These are phyloP conservation scores for Aspergillus sp. DNA, from an alignment of 2,329 filamentous ascomycete species.

Conservation along the genomic window DNA sequence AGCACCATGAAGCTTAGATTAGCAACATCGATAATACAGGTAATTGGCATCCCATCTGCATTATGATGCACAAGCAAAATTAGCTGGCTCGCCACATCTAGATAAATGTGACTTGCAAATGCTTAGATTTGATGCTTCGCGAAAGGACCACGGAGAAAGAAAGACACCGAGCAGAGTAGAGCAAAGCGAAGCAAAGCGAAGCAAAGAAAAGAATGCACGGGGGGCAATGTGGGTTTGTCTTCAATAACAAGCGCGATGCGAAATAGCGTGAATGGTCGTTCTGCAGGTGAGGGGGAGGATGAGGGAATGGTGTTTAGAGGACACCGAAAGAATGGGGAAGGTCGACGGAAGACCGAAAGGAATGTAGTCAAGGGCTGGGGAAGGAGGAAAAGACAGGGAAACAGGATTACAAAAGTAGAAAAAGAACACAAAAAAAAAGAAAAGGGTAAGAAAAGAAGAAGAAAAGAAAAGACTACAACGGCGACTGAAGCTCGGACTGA, in stretches of 20 bases:
- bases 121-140: not conserved
- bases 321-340: constrained; percentile 6
- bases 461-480: constrained; percentile 9
- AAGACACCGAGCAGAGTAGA: not conserved
- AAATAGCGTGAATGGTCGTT: constrained; percentile 5
- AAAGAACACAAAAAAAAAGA: constrained; percentile 4
- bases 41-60: constrained; percentile 36
- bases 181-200: constrained; percentile 5
- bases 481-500: constrained; percentile 10
- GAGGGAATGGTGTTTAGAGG: constrained; percentile 9
- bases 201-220: not conserved
- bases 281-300: constrained; percentile 18
- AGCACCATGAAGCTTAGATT: constrained; percentile 34
- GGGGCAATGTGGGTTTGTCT: constrained; percentile 3
- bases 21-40: constrained; percentile 30
- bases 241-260: not conserved
- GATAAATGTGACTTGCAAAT: not conserved
- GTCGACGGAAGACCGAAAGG: not conserved
- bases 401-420: not conserved
- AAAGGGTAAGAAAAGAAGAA: constrained; percentile 5
- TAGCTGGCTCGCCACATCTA: constrained; percentile 19
- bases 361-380: constrained; percentile 17
- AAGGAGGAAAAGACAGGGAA: constrained; percentile 3
- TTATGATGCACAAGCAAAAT: constrained; percentile 23
- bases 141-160: not conserved